A percentile compares a stretch with the other conserved stretches of the same genome.
These are phyloP conservation scores for Heliamphora exappendiculata DNA, from an alignment of 148 eudicot species.

Conservation along the genomic window DNA sequence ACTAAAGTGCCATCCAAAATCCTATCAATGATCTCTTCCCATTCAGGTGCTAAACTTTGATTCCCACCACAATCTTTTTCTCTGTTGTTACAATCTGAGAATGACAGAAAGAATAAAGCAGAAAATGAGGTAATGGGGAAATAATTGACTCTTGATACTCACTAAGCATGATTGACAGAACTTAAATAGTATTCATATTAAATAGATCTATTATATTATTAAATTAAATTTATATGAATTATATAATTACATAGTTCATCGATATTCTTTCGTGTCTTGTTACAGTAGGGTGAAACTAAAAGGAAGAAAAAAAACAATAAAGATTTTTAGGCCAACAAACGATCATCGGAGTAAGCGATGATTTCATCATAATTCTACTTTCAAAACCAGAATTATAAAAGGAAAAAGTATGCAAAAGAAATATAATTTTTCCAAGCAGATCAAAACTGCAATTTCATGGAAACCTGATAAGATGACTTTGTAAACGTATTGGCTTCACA, in stretches of 20 bases:
- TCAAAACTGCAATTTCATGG: neutral
- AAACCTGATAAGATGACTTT: neutral
- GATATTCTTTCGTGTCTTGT: too few species aligned
- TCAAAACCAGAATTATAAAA: neutral
- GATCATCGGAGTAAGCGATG: too few species aligned
- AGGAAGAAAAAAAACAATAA: too few species aligned
- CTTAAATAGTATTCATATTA: neutral
- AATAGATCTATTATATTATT: too few species aligned
- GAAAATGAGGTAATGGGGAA: slow-evolving; percentile 16
- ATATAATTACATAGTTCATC: too few species aligned
- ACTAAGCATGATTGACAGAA: neutral
- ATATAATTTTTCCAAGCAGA: neutral
- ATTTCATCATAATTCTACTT: neutral
- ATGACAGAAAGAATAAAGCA: slow-evolving; percentile 17
- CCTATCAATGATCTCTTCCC: slow-evolving; percentile 11
- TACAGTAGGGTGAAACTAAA: too few species aligned
- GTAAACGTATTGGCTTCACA: neutral
- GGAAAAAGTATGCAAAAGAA: neutral
- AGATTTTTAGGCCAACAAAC: too few species aligned
- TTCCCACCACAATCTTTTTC: slow-evolving; percentile 11
- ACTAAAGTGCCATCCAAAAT: slow-evolving; percentile 15
- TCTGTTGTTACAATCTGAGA: slow-evolving; percentile 11
- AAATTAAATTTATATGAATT: too few species aligned
- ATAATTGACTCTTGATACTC: slow-evolving; percentile 23
- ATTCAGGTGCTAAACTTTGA: slow-evolving; percentile 15